Evolutionary conservation across 768 basidiomycete species (phyloP).

Genomic region (Cystofilobasidium macerans): DNA sequence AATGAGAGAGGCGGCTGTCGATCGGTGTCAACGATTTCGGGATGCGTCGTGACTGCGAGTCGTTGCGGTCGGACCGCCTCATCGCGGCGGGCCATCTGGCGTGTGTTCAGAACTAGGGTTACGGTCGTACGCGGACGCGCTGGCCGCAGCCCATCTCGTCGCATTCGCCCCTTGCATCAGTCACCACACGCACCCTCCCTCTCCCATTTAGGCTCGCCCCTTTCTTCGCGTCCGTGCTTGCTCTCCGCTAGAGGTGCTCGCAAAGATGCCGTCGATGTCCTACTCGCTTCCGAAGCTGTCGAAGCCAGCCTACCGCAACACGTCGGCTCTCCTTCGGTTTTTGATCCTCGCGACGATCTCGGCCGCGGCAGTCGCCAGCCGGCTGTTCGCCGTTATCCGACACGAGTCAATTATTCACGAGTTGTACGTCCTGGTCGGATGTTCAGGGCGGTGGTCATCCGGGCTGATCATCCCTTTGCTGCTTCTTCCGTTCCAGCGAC

Average conservation of each 20-base stretch:
- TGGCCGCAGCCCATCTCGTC: no score
- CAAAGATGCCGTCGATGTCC: slow-evolving; percentile 21
- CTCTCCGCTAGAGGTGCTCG: neutral
- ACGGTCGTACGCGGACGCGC: no score
- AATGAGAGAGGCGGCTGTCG: no score
- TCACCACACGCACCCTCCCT: neutral
- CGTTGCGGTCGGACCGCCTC: no score
- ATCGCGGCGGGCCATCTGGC: no score
- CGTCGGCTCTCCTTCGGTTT: slow-evolving; percentile 80
- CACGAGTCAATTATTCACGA: slow-evolving; percentile 99
- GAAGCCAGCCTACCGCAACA: slow-evolving; percentile 59
- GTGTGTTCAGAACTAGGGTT: no score
- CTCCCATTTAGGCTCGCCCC: neutral
- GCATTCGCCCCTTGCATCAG: no score
- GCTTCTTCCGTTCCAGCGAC: slow-evolving; percentile 47
- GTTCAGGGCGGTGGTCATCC: slow-evolving; percentile 11
- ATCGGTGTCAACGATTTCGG: no score
- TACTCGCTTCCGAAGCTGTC: slow-evolving; percentile 36
- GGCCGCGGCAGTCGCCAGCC: slow-evolving; percentile 84
- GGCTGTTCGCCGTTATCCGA: slow-evolving; percentile 92
- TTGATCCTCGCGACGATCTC: slow-evolving; percentile 83
- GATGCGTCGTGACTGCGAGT: no score
- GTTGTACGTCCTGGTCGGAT: slow-evolving; percentile 56
- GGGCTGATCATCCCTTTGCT: neutral
- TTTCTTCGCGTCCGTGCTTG: neutral